phyloP scores from a whole-genome alignment of 306 rosid genomes.

The Neltuma alba region DNA sequence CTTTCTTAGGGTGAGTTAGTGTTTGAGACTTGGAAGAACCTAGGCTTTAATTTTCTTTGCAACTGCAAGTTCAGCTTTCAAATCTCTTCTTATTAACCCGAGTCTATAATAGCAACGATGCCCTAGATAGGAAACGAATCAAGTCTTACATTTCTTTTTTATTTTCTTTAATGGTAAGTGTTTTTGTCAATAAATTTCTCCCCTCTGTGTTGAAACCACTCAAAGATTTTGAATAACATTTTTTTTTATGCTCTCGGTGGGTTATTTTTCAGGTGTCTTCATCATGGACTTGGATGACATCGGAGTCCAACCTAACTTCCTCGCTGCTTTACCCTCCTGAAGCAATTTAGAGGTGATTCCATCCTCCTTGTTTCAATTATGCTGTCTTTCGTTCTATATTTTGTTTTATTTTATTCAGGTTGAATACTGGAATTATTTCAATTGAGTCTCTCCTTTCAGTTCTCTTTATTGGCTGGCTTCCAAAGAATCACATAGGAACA shows the following conservation, averaged over 20 bases:
- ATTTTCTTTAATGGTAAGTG: constrained; percentile 11
- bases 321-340: constrained; percentile 30
- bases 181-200: constrained; percentile 29
- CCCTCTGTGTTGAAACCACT: constrained; percentile 14
- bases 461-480: constrained; percentile 4
- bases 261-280: constrained; percentile 30
- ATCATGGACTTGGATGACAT: constrained; percentile 26
- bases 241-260: constrained; percentile 21
- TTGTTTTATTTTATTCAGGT: constrained; percentile 14
- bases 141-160: background rate
- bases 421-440: background rate
- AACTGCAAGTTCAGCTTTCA: background rate
- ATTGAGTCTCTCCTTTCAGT: background rate
- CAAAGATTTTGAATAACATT: background rate
- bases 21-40: background rate
- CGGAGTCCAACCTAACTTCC: constrained; percentile 28
- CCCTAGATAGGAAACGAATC: background rate
- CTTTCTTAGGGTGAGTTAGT: background rate
- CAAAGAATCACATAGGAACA: background rate
- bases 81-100: constrained; percentile 3
- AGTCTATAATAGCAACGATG: constrained; percentile 20
- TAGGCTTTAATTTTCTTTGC: background rate
- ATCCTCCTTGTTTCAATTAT: background rate
- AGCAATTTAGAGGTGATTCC: constrained; percentile 47
- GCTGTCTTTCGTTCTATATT: background rate